These are phyloP conservation scores for Citrus sinensis DNA, from an alignment of 345 rosid species.

Conservation along the genomic window DVS_A1.0 CM039166.1:12521001-12521500, in stretches of 20 bases:
- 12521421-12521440: neutral
- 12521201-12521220: conserved; percentile 1
- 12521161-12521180: conserved; percentile 10
- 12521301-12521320: conserved; percentile 9
- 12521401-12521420: neutral
- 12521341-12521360: neutral
- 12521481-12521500: neutral
- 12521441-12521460: neutral
- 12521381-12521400: conserved; percentile 14
- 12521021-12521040: conserved; percentile 28
- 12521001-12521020: neutral
- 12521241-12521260: conserved; percentile 7
- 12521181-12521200: conserved; percentile 14
- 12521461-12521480: conserved; percentile 3
- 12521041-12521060: conserved; percentile 35
- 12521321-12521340: conserved; percentile 13
- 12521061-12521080: conserved; percentile 19
- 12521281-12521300: neutral
- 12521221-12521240: conserved; percentile 13
- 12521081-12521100: neutral
- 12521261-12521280: neutral
- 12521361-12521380: conserved; percentile 1
- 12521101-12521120: conserved; percentile 9
- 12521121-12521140: neutral
- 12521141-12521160: conserved; percentile 24